Evolutionary conservation across 257 asterid genomes (phyloP).

Genomic region (Perilla frutescens): DNA sequence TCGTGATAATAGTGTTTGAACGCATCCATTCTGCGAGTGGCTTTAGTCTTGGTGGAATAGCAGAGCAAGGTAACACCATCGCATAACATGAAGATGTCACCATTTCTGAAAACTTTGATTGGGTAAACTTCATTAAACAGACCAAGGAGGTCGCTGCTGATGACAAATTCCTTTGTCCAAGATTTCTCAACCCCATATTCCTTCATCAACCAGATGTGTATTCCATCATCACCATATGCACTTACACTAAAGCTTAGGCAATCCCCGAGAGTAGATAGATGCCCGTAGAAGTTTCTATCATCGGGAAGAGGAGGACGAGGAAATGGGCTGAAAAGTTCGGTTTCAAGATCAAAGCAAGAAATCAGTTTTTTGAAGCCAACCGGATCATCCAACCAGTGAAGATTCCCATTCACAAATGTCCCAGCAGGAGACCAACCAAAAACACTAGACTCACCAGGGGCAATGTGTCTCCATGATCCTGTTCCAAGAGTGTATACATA

Average conservation of each 20-base stretch:
- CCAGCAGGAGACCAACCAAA: slow-evolving; percentile 5
- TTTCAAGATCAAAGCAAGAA: slow-evolving; percentile 32
- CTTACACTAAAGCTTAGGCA: slow-evolving; percentile 38
- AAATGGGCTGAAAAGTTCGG: background rate
- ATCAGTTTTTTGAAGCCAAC: background rate
- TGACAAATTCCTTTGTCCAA: slow-evolving; percentile 45
- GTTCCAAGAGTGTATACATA: slow-evolving; percentile 47
- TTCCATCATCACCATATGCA: slow-evolving; percentile 27
- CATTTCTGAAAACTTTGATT: slow-evolving; percentile 45
- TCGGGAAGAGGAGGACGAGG: no score
- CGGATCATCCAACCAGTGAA: slow-evolving; percentile 41
- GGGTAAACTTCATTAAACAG: slow-evolving; percentile 23
- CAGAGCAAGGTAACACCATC: slow-evolving; percentile 35
- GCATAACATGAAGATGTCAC: slow-evolving; percentile 46
- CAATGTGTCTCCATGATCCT: slow-evolving; percentile 41
- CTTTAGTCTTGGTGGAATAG: slow-evolving; percentile 10
- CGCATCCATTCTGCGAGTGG: no score
- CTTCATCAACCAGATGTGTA: slow-evolving; percentile 56
- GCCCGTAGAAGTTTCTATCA: no score
- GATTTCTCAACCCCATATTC: slow-evolving; percentile 47
- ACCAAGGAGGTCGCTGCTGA: background rate
- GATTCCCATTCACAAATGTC: slow-evolving; percentile 41
- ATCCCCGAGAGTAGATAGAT: slow-evolving; percentile 20
- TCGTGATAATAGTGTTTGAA: no score
- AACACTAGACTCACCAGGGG: background rate